Evolutionary conservation across 106 monocot species (phyloP), one percentile per base, ranked within the genome.

Genomic region (Acorus calamus): DNA sequence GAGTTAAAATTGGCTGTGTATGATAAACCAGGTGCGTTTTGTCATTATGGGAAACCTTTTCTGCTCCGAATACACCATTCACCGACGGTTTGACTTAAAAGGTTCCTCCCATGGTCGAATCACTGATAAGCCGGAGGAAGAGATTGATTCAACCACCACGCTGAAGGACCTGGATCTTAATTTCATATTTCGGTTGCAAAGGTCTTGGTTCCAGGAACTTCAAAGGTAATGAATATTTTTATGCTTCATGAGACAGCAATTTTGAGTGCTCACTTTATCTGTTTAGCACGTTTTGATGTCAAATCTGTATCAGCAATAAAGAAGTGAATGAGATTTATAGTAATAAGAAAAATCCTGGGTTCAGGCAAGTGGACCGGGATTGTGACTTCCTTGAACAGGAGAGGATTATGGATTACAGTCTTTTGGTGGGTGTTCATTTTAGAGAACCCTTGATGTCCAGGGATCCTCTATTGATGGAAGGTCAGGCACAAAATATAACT

Each of bases 31-130:
- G 94, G 94, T 96, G 3, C 90, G 94, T 5, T 96, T 96, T 77
- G 90, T 96, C 51, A 91, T 96, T 68, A 96, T 96, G 94, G 94
- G 94, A 46, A 96, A 96, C 67, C 71, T 96, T 7, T 96, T 96
- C 74, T 91, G 90, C 76, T 73, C 90, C 8, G 84, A 90, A 13
- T 85, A 85, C 13, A 8, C 65, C 4, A 91, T 96, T 42, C 94
- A 96, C 47, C 73, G 87, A 50, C 76, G 94, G 41, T 96, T 87
- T 55, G 94, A 96, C 63, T 63, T 96, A 46, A 96, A 96, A 74
- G 94, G 94, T 8, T 96, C 94, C 6, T 96, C 94, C 2, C 90
- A 82, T 64, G 94, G 94, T 2, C 90, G 94, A 5, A 81, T 57
- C 14, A 96, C 87, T 42, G 82, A 84, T 66, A 96, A 87, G 46